Conservation (phyloP, 306 rosid genomes). For the Hippophae rhamnoides region DNA sequence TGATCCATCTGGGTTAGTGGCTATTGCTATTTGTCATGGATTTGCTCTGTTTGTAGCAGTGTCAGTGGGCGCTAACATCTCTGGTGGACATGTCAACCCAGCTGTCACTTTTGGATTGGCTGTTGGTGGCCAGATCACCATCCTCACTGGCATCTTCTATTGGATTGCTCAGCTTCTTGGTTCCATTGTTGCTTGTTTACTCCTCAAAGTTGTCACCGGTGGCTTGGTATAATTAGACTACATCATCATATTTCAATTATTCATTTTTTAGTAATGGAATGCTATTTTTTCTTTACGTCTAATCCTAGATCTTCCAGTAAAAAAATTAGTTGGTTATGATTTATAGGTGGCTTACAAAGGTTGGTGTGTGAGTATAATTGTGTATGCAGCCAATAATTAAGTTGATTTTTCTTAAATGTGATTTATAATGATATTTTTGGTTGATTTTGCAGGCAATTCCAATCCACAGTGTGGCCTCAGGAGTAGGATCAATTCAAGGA, state of each 20-base stretch:
- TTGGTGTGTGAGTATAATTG: too few relatives aligned
- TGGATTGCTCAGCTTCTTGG: conserved; percentile 87
- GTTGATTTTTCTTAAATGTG: too few relatives aligned
- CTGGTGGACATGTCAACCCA: conserved; percentile 94
- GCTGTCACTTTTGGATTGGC: conserved; percentile 95
- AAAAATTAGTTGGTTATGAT: too few relatives aligned
- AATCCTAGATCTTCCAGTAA: too few relatives aligned
- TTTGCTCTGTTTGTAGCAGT: conserved; percentile 89
- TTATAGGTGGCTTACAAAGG: too few relatives aligned
- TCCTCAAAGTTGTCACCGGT: conserved; percentile 66
- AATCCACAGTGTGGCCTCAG: conserved; percentile 53
- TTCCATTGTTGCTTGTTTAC: conserved; percentile 69
- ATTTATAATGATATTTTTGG: background rate
- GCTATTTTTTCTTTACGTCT: too few relatives aligned
- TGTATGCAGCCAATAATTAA: too few relatives aligned
- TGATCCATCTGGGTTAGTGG: conserved; percentile 69
- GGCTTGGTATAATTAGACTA: conserved; percentile 46
- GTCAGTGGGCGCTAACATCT: conserved; percentile 71
- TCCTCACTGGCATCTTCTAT: conserved; percentile 74
- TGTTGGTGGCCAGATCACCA: conserved; percentile 77
- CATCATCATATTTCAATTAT: background rate
- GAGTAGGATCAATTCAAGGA: conserved; percentile 62
- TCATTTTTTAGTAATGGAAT: too few relatives aligned
- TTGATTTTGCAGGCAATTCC: conserved; percentile 45
- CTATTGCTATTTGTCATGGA: conserved; percentile 75